Base-by-base conservation (phyloP, 2,329 filamentous ascomycete genomes). In the Hymenoscyphus linearis region DNA sequence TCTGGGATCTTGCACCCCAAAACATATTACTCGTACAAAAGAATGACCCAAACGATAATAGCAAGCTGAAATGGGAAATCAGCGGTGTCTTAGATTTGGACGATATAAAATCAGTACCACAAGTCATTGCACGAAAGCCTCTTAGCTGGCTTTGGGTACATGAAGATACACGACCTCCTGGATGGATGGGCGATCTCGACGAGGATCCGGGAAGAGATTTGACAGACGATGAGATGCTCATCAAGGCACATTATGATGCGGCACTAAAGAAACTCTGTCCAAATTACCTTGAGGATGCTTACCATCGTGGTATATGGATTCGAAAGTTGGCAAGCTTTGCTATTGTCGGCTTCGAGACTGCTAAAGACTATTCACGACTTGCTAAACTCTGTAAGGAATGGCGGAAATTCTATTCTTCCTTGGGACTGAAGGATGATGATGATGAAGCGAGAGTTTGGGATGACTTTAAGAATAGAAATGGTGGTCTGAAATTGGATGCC, bases 31-130 rank as follows among this genome's bases (percentile, higher is more conserved):
- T 16, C n/a, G n/a, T n/a, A n/a, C n/a, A n/a, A n/a, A n/a, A n/a
- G n/a, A n/a, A n/a, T n/a, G n/a, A n/a, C n/a, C n/a, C n/a, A n/a
- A n/a, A n/a, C n/a, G n/a, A n/a, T n/a, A n/a, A n/a, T n/a, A n/a
- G n/a, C n/a, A n/a, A n/a, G n/a, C 35, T 34, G 25, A 37, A 56
- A 26, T 67, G 66, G 66, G 44, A 12, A 1, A 57, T 68, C 13
- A 65, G 35, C 31, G 66, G 66, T 16, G 34, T 69, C 2, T 5
- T 68, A 1, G 66, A 69, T 27, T 68, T 65, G 66, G 66, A 69
- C 52, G 60, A 59, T 26, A 53, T 35, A 10, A 2, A 61, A 10
- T 63, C 67, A 10, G 62, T 64, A 1, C 66, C 66, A 1, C 37
- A 18, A 0, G 58, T 67, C 9, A 16, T 69, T 9, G 26, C 62